Conservation (phyloP, 1,284 basidiomycete genomes). For the Ustilago vetiveriae region DNA sequence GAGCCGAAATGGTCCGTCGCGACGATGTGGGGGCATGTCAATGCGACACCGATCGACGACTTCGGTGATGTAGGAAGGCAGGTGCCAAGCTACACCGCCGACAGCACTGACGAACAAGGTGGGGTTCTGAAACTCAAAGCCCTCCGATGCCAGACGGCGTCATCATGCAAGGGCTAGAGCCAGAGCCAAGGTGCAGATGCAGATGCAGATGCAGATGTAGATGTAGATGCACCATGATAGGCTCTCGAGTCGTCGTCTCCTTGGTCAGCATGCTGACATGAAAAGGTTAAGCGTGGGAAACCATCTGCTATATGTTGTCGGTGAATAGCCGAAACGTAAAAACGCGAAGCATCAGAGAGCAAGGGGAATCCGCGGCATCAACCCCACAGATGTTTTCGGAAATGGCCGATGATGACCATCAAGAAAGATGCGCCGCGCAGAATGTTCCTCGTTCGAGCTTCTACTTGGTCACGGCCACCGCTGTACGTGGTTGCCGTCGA, state of each 20-base stretch:
- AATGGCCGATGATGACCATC: constrained; percentile 4
- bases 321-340: not conserved
- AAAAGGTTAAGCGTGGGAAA: constrained; percentile 7
- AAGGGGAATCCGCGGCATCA: constrained; percentile 11
- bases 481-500: constrained; percentile 14
- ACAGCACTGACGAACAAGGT: constrained; percentile 3
- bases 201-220: too few species aligned
- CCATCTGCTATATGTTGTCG: not conserved
- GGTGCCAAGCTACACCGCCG: constrained; percentile 9
- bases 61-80: not conserved
- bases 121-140: constrained; percentile 1
- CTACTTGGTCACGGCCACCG: not conserved
- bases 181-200: constrained; percentile 3
- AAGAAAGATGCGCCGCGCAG: constrained; percentile 5
- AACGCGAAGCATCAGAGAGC: not conserved
- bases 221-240: constrained; percentile 21
- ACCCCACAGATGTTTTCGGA: constrained; percentile 6
- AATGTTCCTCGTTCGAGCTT: constrained; percentile 12
- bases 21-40: too few species aligned
- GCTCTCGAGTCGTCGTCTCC: constrained; percentile 31
- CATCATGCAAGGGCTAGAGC: not conserved
- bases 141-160: not conserved
- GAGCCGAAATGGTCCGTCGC: too few species aligned
- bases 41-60: not conserved
- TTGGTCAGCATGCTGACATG: constrained; percentile 5